Percentiles rank a stretch among this genome's conserved stretches.
These are phyloP conservation scores for Gillenia trifoliata DNA, from an alignment of 306 rosid species.

Conservation along the genomic window DNA sequence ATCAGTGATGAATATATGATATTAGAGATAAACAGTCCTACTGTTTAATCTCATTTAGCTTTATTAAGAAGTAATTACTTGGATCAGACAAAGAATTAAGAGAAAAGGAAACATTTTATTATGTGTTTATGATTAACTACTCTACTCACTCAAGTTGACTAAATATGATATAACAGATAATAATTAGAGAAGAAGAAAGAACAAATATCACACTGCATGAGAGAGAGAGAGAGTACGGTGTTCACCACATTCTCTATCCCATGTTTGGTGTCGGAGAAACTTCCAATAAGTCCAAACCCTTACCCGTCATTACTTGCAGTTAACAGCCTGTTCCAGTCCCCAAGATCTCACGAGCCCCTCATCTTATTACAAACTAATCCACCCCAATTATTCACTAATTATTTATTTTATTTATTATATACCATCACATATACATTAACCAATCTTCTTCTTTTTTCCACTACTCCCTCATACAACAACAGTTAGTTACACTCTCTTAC, in stretches of 20 bases:
- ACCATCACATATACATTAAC: constrained; percentile 26
- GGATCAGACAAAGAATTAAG: constrained; percentile 25
- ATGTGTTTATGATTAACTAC: constrained; percentile 2
- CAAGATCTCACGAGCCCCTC: constrained; percentile 45
- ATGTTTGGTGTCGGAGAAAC: constrained; percentile 84
- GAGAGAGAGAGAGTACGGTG: constrained; percentile 1
- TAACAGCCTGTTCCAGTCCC: constrained; percentile 49
- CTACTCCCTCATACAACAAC: constrained; percentile 29
- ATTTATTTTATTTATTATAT: constrained; percentile 21
- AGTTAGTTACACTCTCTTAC: constrained; percentile 19
- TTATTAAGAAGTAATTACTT: constrained; percentile 6
- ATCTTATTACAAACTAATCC: constrained; percentile 23
- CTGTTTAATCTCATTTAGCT: background rate
- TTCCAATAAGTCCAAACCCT: constrained; percentile 63
- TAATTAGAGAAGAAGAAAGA: constrained; percentile 21
- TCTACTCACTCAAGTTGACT: constrained; percentile 35
- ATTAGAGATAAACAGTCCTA: background rate
- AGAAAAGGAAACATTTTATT: background rate
- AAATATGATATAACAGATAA: constrained; percentile 5
- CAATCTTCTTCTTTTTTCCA: constrained; percentile 46
- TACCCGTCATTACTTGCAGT: constrained; percentile 42
- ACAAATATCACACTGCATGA: constrained; percentile 5
- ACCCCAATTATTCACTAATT: constrained; percentile 12
- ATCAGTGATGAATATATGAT: background rate
- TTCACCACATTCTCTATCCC: constrained; percentile 61